Base-by-base conservation (phyloP, 176 grass and related monocot species). In the Thinopyrum elongatum region DNA sequence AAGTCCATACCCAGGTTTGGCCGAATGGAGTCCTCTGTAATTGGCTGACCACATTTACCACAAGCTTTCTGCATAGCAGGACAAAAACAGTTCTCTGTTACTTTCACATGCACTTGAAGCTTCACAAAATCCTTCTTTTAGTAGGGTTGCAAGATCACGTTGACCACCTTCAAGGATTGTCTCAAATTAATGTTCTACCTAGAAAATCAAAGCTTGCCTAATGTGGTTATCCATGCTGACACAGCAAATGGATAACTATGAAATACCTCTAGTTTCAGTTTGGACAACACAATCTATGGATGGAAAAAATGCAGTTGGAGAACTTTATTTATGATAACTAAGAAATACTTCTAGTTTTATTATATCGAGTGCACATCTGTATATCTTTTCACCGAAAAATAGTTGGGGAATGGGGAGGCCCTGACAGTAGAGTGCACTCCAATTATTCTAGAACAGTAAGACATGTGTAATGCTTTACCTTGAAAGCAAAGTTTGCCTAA, bases 21-120 rank as follows among this genome's bases (percentile, higher is more conserved):
- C 33, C 90, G 78, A 85, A 91, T 85, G 29, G 87, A 84, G 41
- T 87, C 86, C 65, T 91, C 86, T 0, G 88, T 87, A 62, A 94
- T 84, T 41, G 88, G 90, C 21, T 87, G 88, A 31, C 84, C 82
- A 87, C 95, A 94, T 85, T 89, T 94, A 49, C 68, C 89, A 83
- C 95, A 97, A 86, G 88, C 88, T 94, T 97, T 97, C 92, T 97
- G 86, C 86, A 89, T 66, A 31, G 9, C 19, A 93, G 69, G 11
- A 82, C 27, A 83, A 9, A 89, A 65, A 59, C 11, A 38, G 65
- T 64, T 87, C 0, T 17, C 70, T 15, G 34, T 75, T 75, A 74
- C 25, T 84, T 80, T 21, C 55, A 41, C 51, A 73, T 76, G 77
- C 75, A 81, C 12, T 80, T 84, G 29, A 21, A 70, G 59, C 82